phyloP scores from a whole-genome alignment of 1,139 yeast species.

The Pichia sp. region DNA sequence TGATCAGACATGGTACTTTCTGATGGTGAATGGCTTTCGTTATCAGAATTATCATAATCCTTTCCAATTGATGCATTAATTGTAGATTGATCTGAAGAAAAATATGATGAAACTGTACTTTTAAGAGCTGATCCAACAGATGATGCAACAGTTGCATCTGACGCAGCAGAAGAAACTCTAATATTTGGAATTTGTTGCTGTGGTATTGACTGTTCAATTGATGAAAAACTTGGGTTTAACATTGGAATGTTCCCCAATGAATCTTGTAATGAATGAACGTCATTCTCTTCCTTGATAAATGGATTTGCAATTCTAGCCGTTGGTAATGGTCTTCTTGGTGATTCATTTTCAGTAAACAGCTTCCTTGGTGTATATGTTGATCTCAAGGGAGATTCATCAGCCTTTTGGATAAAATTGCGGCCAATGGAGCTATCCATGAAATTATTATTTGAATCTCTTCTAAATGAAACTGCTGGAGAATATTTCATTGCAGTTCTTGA shows the following conservation, averaged over 20 bases:
- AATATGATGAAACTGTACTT: conserved; percentile 18
- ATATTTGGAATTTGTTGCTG: conserved; percentile 9
- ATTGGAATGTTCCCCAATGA: conserved; percentile 22
- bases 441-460: conserved; percentile 20
- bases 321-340: conserved; percentile 54
- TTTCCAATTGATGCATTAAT: conserved; percentile 19
- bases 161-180: conserved; percentile 13
- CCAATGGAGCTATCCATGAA: conserved; percentile 27
- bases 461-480: conserved; percentile 32
- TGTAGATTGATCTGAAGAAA: conserved; percentile 17
- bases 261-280: conserved; percentile 19
- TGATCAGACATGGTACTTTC: conserved; percentile 9
- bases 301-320: conserved; percentile 39
- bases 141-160: conserved; percentile 12
- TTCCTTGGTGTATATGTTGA: conserved; percentile 40
- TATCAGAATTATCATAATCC: conserved; percentile 15
- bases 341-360: conserved; percentile 54
- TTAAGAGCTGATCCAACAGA: conserved; percentile 8
- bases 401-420: conserved; percentile 28
- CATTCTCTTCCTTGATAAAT: conserved; percentile 33
- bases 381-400: conserved; percentile 21
- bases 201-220: conserved; percentile 11
- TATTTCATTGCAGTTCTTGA: conserved; percentile 39
- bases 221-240: conserved; percentile 18
- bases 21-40: conserved; percentile 1